Percentiles rank a stretch among this genome's conserved stretches.
These are phyloP conservation scores for Primulina tabacum DNA, from an alignment of 257 asterid genomes.

Conservation along the genomic window DNA sequence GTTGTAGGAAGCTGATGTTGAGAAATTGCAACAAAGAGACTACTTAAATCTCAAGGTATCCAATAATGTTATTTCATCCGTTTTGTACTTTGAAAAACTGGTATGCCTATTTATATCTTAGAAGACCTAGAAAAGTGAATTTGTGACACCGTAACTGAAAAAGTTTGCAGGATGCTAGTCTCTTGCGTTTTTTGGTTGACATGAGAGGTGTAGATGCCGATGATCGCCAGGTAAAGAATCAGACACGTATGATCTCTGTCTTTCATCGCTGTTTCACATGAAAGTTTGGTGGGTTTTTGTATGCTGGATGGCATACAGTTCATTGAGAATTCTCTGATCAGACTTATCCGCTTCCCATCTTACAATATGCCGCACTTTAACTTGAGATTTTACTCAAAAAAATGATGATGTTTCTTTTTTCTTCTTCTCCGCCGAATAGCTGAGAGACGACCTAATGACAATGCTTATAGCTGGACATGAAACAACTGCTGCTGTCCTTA, in stretches of 20 bases:
- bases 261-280: neutral
- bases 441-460: conserved; percentile 95
- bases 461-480: conserved; percentile 99
- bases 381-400: conserved; percentile 8
- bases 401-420: conserved; percentile 3
- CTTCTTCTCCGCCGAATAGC: conserved; percentile 43
- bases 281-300: conserved; percentile 4
- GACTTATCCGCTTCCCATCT: neutral
- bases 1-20: conserved; percentile 87
- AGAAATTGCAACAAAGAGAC: conserved; percentile 95
- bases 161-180: conserved; percentile 98
- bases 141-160: conserved; percentile 40
- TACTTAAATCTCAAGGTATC: conserved; percentile 79
- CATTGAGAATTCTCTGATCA: neutral
- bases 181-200: conserved; percentile 91
- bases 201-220: conserved; percentile 98
- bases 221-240: conserved; percentile 80
- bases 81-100: conserved; percentile 16
- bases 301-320: neutral
- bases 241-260: conserved; percentile 14
- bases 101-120: conserved; percentile 16
- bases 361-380: neutral
- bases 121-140: conserved; percentile 29
- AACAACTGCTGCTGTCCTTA: conserved; percentile 97
- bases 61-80: conserved; percentile 17